Percentiles rank a stretch among this genome's conserved stretches.
Conservation (phyloP, 2,329 filamentous ascomycete species). For the Sclerotinia borealis region DNA sequence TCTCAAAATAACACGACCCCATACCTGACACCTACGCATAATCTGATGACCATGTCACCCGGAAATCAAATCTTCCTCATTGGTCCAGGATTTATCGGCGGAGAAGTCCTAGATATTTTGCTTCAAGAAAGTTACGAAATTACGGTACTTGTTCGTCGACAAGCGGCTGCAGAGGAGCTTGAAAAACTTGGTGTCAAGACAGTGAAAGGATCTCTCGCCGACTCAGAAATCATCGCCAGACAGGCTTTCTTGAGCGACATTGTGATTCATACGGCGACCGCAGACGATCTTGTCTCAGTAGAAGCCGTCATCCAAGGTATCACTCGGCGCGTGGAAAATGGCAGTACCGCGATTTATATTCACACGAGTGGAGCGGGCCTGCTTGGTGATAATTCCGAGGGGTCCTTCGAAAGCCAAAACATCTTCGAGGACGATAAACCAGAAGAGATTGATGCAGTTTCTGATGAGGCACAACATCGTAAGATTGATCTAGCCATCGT, state of each 20-base stretch:
- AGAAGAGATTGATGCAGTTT: not conserved
- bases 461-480: not conserved
- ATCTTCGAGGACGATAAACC: not conserved
- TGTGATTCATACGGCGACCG: not conserved
- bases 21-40: too few relatives aligned
- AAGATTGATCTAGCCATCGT: too few relatives aligned
- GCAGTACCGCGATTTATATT: not conserved
- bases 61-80: not conserved
- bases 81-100: not conserved
- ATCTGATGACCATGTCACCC: not conserved
- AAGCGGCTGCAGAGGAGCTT: not conserved
- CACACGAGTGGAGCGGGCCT: not conserved
- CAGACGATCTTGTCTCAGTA: not conserved
- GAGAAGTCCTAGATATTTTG: not conserved
- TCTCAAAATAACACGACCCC: too few relatives aligned
- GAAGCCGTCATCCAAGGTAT: not conserved
- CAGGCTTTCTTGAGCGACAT: not conserved
- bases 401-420: not conserved
- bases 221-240: not conserved
- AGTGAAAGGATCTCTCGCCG: not conserved
- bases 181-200: not conserved
- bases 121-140: not conserved
- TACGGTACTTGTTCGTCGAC: not conserved
- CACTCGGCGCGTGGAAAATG: not conserved
- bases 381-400: not conserved